Percentiles rank a stretch among this genome's conserved stretches.
Conservation (phyloP, 106 monocot species). For the Narthecium ossifragum region DNA sequence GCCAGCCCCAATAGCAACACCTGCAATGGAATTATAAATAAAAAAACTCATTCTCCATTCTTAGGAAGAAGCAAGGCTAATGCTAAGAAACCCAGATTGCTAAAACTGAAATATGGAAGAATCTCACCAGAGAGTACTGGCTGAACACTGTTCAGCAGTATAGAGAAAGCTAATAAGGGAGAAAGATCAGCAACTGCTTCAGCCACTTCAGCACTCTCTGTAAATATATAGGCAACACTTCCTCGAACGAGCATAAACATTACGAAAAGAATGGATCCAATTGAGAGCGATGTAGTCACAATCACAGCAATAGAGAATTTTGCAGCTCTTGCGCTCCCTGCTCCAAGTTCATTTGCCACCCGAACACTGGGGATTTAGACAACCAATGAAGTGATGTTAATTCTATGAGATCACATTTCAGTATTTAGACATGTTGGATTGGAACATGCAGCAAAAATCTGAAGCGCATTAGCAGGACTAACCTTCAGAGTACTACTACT, state of each 20-base stretch:
- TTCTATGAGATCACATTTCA: too few relatives aligned
- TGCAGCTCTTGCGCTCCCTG: conserved; percentile 48
- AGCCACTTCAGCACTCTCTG: conserved; percentile 35
- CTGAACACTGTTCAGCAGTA: conserved; percentile 75
- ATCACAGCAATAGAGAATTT: conserved; percentile 52
- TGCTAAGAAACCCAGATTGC: neutral
- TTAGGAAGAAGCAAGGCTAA: neutral
- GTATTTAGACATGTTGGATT: too few relatives aligned
- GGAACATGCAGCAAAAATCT: too few relatives aligned
- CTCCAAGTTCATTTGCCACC: conserved; percentile 79
- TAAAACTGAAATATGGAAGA: neutral
- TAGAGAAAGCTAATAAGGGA: conserved; percentile 65
- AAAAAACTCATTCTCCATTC: too few relatives aligned
- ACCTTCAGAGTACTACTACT: too few relatives aligned
- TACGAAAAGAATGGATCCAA: conserved; percentile 46
- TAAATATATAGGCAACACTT: conserved; percentile 55
- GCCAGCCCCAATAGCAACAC: conserved; percentile 83
- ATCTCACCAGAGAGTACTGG: conserved; percentile 65
- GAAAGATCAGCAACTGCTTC: conserved; percentile 53
- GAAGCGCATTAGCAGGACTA: too few relatives aligned
- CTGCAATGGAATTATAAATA: conserved; percentile 17
- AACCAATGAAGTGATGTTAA: too few relatives aligned
- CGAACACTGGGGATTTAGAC: conserved; percentile 19
- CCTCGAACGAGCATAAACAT: conserved; percentile 40
- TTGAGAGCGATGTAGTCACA: conserved; percentile 23